Conservation (phyloP, 2,329 filamentous ascomycete genomes). For the Biscogniauxia mediterranea region DNA sequence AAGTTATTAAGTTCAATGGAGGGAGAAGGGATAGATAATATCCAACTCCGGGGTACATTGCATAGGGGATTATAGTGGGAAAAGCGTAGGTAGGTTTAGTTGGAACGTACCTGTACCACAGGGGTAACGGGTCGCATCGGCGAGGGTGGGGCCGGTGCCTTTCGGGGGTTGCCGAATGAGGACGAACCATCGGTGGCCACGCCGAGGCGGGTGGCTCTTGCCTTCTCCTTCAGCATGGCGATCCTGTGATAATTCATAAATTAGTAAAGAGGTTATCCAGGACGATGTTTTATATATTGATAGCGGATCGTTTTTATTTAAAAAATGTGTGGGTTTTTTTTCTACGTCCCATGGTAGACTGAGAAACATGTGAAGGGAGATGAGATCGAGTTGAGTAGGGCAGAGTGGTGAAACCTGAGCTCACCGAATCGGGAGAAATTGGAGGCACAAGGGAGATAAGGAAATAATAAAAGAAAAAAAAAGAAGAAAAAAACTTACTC, state of each 20-base stretch:
- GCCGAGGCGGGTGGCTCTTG: constrained; percentile 48
- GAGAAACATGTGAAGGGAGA: not conserved
- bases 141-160: constrained; percentile 25
- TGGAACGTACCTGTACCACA: constrained; percentile 14
- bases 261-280: not conserved
- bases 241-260: constrained; percentile 35
- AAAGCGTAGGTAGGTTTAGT: not conserved
- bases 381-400: too few species aligned
- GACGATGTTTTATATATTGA: too few species aligned
- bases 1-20: not conserved
- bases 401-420: too few species aligned
- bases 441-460: constrained; percentile 2
- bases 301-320: too few species aligned
- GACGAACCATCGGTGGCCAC: constrained; percentile 36
- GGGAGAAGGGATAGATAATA: too few species aligned
- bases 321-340: too few species aligned
- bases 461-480: constrained; percentile 3
- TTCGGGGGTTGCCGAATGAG: constrained; percentile 23
- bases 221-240: constrained; percentile 51
- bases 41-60: too few species aligned
- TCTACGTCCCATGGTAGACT: not conserved
- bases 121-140: constrained; percentile 18
- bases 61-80: too few species aligned
- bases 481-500: constrained; percentile 51
- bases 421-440: constrained; percentile 1